Base-by-base conservation (phyloP, 2,329 filamentous ascomycete genomes). In the Ophiocordyceps polyrhachis-furcata region DNA sequence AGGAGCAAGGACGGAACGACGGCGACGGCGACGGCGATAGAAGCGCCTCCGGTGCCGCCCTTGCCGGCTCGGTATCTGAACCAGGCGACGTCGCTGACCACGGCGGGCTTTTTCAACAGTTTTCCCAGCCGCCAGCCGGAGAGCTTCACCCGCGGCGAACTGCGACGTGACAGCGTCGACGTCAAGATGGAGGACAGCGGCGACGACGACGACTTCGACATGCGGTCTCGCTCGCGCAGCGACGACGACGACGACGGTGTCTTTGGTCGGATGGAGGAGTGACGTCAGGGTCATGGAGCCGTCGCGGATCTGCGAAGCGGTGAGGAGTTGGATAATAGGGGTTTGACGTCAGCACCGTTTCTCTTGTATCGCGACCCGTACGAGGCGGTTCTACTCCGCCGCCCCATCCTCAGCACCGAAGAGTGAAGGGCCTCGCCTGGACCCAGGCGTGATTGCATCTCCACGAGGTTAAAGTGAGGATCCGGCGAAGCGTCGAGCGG, bases 191-290 rank as follows among this genome's bases (percentile, higher is more conserved):
- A 79, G 51, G 76, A 76, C 43, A 74, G 73, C 53, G 79, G 85
- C 45, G 77, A 81, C 52, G 79, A 85, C 45, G 76, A 81, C 52
- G 78, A 83, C 49, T 74, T 79, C 47, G 77, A 78, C 55, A 65
- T 66, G 53, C 70, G 66, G 45, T 73, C 69, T 43, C 72, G 75
- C 45, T 74, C 74, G 43, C 74, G 81, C 49, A 81, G 79, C 60
- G 84, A 93, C 54, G 88, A 94, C 54, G 87, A 93, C 50, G 89
- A 96, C 52, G 88, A 95, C 52, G 88, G 88, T 57, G 83, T 96
- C 55, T 98, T 98, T 68, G 88, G 88, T 46, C 77, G 78, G 53
- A 96, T 96, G 89, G 91, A 98, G 64, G 86, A 93, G 62, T 91
- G 70, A 43, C 44, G 31, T n/a, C 14, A 55, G 58, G 55, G 56